A percentile compares a stretch with the other conserved stretches of the same genome.
Conservation (phyloP, 805 yeast genomes). For the Starmerella gropengiesseri region DNA sequence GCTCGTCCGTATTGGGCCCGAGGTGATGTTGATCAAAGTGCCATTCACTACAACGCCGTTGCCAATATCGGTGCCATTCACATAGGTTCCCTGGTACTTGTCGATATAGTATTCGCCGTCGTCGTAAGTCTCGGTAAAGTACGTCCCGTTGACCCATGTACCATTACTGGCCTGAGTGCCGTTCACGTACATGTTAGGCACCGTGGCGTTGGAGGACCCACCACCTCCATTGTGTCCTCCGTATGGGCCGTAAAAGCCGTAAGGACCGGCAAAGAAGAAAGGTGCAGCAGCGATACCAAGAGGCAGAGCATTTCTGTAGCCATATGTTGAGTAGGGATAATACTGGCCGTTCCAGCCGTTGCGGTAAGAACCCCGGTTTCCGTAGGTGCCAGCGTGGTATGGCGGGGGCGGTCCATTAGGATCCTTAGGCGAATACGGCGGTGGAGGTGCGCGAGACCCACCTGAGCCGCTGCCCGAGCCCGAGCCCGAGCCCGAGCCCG, state of each 20-base stretch:
- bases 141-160: constrained; percentile 11
- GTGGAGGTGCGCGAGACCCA: not conserved
- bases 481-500: not conserved
- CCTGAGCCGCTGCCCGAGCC: not conserved
- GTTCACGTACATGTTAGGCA: constrained; percentile 8
- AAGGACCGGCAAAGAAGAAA: constrained; percentile 15
- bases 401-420: constrained; percentile 6
- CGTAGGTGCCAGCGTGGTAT: constrained; percentile 4
- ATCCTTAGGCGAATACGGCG: constrained; percentile 4
- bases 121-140: not conserved
- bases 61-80: constrained; percentile 6
- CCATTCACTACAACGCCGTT: constrained; percentile 10
- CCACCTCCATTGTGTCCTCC: not conserved
- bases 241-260: constrained; percentile 15
- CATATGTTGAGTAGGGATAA: constrained; percentile 10
- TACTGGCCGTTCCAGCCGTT: constrained; percentile 15
- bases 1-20: not conserved
- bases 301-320: constrained; percentile 7
- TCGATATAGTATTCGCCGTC: not conserved
- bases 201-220: constrained; percentile 6
- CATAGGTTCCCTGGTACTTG: not conserved
- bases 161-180: constrained; percentile 3
- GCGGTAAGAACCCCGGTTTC: constrained; percentile 6
- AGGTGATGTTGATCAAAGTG: constrained; percentile 1
- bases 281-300: constrained; percentile 8